A percentile compares a stretch with the other conserved stretches of the same genome.
Evolutionary conservation across 2,329 filamentous ascomycete genomes (phyloP).

Genomic region (Penicillium sp.): DNA sequence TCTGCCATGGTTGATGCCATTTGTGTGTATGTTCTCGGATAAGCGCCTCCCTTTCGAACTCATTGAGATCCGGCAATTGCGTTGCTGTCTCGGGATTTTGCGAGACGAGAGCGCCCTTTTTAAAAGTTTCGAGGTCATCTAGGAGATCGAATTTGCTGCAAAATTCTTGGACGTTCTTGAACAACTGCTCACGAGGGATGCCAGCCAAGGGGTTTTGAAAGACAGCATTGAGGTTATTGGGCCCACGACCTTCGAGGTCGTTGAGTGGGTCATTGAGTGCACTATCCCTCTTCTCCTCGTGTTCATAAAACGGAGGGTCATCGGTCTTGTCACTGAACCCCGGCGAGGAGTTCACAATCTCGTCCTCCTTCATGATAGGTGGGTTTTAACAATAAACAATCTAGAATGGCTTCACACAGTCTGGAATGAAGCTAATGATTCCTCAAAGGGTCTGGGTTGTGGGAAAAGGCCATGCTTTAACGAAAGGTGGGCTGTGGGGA

Average conservation of each 20-base stretch:
- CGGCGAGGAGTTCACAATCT: neutral
- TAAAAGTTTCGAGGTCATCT: conserved; percentile 51
- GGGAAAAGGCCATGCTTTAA: neutral
- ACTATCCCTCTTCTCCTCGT: conserved; percentile 11
- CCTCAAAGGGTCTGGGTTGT: neutral
- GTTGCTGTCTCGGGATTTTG: conserved; percentile 53
- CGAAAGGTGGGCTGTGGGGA: neutral
- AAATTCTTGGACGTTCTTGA: conserved; percentile 58
- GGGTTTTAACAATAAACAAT: neutral
- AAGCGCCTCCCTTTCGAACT: conserved; percentile 46
- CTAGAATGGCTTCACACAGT: neutral
- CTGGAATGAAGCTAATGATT: neutral
- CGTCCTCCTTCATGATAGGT: conserved; percentile 8
- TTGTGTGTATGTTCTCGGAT: conserved; percentile 49
- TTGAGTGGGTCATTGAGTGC: conserved; percentile 21
- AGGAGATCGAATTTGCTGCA: conserved; percentile 51
- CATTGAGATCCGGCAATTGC: conserved; percentile 48
- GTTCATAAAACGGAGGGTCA: conserved; percentile 2
- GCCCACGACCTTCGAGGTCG: conserved; percentile 26
- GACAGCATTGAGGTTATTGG: conserved; percentile 33
- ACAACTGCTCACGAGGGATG: conserved; percentile 53
- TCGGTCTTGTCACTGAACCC: conserved; percentile 6
- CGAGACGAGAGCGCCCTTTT: conserved; percentile 54
- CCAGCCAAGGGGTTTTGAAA: conserved; percentile 59
- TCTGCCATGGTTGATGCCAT: conserved; percentile 52